phyloP scores from a whole-genome alignment of 306 rosid species.

The Lagenaria siceraria region DNA sequence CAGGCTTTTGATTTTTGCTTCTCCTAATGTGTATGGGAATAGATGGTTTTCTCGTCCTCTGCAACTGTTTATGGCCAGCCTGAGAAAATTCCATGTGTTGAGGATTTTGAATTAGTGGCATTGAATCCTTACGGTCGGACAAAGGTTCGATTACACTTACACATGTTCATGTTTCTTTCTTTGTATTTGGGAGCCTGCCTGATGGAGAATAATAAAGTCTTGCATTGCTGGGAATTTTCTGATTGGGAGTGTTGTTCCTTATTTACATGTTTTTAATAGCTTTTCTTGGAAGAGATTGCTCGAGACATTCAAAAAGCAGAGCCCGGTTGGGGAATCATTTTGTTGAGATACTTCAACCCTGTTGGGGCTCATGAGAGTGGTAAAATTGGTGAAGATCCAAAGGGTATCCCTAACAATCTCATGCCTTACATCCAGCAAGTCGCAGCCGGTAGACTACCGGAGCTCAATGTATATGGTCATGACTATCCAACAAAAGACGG shows the following conservation, averaged over 20 bases:
- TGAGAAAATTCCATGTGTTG: constrained; percentile 67
- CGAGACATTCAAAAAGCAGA: constrained; percentile 76
- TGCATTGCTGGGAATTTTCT: neutral
- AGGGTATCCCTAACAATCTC: constrained; percentile 85
- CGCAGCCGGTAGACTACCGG: constrained; percentile 81
- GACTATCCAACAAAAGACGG: constrained; percentile 93
- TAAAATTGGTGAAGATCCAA: constrained; percentile 85
- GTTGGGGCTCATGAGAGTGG: constrained; percentile 98
- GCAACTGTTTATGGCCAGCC: constrained; percentile 96
- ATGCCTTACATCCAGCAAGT: constrained; percentile 98
- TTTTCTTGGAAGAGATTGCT: constrained; percentile 81
- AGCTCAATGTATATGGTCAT: constrained; percentile 68
- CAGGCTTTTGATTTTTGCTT: neutral
- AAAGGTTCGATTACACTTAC: constrained; percentile 30
- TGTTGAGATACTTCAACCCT: constrained; percentile 88
- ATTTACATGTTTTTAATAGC: constrained; percentile 22
- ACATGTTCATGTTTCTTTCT: neutral
- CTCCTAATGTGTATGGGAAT: constrained; percentile 5
- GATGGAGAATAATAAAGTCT: neutral
- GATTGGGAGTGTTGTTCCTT: constrained; percentile 2
- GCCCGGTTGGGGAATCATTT: constrained; percentile 70
- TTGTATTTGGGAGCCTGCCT: neutral
- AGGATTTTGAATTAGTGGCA: constrained; percentile 58
- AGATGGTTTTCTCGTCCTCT: constrained; percentile 95
- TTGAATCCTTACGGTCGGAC: constrained; percentile 92